Base-by-base conservation (phyloP, 305 asterid species). In the Nicotiana rustica region DNA sequence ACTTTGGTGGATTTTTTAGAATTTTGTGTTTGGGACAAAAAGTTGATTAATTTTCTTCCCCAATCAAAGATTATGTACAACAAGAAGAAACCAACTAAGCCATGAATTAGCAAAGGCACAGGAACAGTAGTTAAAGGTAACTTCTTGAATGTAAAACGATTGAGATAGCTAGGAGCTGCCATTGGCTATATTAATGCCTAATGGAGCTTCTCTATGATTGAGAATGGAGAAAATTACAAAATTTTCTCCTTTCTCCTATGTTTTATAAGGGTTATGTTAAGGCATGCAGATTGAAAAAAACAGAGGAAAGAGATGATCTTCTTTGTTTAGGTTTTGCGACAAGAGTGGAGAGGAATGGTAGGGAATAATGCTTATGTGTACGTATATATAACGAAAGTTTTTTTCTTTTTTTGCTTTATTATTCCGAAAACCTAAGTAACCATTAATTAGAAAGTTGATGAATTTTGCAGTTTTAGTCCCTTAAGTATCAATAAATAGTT, bases 21-120 rank as follows among this genome's bases (percentile, higher is more conserved):
- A 10, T 62, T 57, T 19, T 21, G 61, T 57, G 81, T 4, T n/a
- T 56, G 52, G 8, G 86, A 4, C 84, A 79, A 65, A 47, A 83
- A 71, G 10, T n/a, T 61, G 73, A 75, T 55, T 41, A 85, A 38
- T 44, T 83, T 86, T 78, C 81, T 86, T 70, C 86, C 44, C 80
- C 47, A 73, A 84, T 86, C 81, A 17, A 87, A 84, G 55, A 87
- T 57, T 19, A 85, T 70, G 76, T 75, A 84, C 13, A 84, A 56
- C 36, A 88, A 75, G 13, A 88, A 3, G 81, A 88, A 69, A 1
- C 90, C 83, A 18, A 88, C 18, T n/a, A 91, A 18, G 5, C 88
- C 89, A 15, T 82, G 60, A 2, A 87, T 65, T n/a, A 82, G 36
- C n/a, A 87, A 19, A 2, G 85, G 57, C 31, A 82, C 44, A 10